Evolutionary conservation across 2,329 filamentous ascomycete species (phyloP).

Genomic region (Fusarium vanettenii): DNA sequence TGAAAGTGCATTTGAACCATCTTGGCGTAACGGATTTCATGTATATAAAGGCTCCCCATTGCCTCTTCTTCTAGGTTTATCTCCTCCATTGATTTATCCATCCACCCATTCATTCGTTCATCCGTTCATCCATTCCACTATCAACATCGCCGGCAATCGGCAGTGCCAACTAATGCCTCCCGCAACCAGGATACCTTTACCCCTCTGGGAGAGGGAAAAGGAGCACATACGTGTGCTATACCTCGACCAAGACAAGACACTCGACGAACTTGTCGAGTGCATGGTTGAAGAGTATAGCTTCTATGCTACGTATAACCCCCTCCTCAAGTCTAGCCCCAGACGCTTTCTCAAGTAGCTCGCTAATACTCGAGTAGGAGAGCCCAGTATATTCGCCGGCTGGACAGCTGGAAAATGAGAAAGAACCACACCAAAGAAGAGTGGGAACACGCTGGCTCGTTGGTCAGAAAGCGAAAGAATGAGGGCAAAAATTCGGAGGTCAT

Average conservation of each 20-base stretch:
- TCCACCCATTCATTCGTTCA: background rate
- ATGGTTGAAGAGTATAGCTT: background rate
- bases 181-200: background rate
- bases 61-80: background rate
- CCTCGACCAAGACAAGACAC: constrained; percentile 4
- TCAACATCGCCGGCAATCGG: background rate
- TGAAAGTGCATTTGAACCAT: background rate
- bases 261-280: constrained; percentile 1
- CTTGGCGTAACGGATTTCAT: background rate
- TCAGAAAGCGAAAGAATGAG: background rate
- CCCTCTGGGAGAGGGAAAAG: background rate
- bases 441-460: background rate
- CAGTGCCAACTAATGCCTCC: constrained; percentile 2
- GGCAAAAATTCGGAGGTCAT: background rate
- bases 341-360: background rate
- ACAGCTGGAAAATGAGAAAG: constrained; percentile 1
- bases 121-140: background rate
- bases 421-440: background rate
- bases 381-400: background rate
- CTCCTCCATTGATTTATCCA: background rate
- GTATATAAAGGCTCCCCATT: background rate
- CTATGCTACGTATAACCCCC: constrained; percentile 2
- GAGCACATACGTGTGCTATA: constrained; percentile 3
- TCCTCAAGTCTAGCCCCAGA: background rate
- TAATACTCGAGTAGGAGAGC: background rate